Conservation (phyloP, 2,329 filamentous ascomycete species). For the Purpureocillium lavendulum region DNA sequence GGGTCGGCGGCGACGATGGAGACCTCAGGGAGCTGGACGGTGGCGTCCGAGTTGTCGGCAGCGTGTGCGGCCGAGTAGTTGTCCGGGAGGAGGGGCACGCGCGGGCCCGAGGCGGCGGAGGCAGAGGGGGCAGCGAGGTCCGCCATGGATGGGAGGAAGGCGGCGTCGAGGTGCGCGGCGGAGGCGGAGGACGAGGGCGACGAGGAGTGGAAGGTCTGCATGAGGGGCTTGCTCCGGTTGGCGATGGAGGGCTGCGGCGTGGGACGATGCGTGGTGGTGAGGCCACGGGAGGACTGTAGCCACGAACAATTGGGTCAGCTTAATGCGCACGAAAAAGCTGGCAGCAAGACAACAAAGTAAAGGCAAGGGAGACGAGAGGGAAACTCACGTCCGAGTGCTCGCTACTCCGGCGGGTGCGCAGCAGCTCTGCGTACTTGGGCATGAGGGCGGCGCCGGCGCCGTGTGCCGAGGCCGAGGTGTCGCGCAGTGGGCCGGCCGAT, state of each 20-base stretch:
- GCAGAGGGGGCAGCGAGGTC: slow-evolving; percentile 18
- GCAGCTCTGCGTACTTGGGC: slow-evolving; percentile 40
- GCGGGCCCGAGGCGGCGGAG: slow-evolving; percentile 29
- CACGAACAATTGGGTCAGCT: slow-evolving; percentile 6
- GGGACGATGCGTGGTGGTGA: slow-evolving; percentile 40
- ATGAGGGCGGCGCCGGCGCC: slow-evolving; percentile 29
- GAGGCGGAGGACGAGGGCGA: slow-evolving; percentile 32
- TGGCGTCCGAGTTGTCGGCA: slow-evolving; percentile 32
- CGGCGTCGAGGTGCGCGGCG: slow-evolving; percentile 38
- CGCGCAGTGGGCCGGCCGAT: slow-evolving; percentile 26
- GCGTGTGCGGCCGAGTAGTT: slow-evolving; percentile 39
- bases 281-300: slow-evolving; percentile 26
- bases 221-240: slow-evolving; percentile 44
- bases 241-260: slow-evolving; percentile 34
- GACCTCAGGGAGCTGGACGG: slow-evolving; percentile 35
- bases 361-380: not conserved
- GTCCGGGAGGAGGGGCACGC: slow-evolving; percentile 53
- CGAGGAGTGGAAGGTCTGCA: slow-evolving; percentile 54
- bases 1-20: slow-evolving; percentile 50
- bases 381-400: slow-evolving; percentile 32
- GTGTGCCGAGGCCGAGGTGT: slow-evolving; percentile 18
- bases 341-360: too few species aligned
- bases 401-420: slow-evolving; percentile 23
- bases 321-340: slow-evolving; percentile 2
- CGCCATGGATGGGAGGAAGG: slow-evolving; percentile 41